A percentile compares a stretch with the other conserved stretches of the same genome.
phyloP scores from a whole-genome alignment of 441 rosid species.

The Pelargonium citronellum region DNA sequence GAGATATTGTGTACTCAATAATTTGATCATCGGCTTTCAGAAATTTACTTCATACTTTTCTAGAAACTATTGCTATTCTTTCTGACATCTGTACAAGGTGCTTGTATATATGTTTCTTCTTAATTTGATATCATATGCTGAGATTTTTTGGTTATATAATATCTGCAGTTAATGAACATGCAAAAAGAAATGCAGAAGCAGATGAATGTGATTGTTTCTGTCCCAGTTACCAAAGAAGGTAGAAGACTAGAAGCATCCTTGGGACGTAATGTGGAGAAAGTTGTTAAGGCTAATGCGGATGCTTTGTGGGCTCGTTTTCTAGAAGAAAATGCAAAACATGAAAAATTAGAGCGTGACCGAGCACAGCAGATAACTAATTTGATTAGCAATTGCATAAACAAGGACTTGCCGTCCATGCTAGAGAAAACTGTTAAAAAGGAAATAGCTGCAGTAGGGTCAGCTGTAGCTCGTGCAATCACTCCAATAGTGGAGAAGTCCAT shows the following conservation, averaged over 20 bases:
- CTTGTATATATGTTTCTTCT: not conserved
- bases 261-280: slow-evolving; percentile 42
- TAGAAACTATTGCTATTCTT: not conserved
- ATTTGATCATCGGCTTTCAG: not conserved
- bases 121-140: not conserved
- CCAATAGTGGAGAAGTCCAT: slow-evolving; percentile 39
- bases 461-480: slow-evolving; percentile 37
- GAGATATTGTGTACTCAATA: not conserved
- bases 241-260: slow-evolving; percentile 45
- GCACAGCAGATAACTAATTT: slow-evolving; percentile 36
- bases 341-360: slow-evolving; percentile 42
- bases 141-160: slow-evolving; percentile 10
- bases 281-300: slow-evolving; percentile 42
- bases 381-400: slow-evolving; percentile 35
- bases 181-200: slow-evolving; percentile 53
- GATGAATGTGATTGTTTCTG: slow-evolving; percentile 33
- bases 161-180: slow-evolving; percentile 30
- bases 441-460: slow-evolving; percentile 33
- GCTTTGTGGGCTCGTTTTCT: slow-evolving; percentile 45
- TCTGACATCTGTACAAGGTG: not conserved
- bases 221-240: slow-evolving; percentile 44
- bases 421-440: slow-evolving; percentile 48
- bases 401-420: slow-evolving; percentile 34
- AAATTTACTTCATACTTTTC: not conserved
- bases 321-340: slow-evolving; percentile 44